Evolutionary conservation across 805 yeast species (phyloP), one percentile per base, ranked within the genome.

Genomic region (Torulaspora delbrueckii): DNA sequence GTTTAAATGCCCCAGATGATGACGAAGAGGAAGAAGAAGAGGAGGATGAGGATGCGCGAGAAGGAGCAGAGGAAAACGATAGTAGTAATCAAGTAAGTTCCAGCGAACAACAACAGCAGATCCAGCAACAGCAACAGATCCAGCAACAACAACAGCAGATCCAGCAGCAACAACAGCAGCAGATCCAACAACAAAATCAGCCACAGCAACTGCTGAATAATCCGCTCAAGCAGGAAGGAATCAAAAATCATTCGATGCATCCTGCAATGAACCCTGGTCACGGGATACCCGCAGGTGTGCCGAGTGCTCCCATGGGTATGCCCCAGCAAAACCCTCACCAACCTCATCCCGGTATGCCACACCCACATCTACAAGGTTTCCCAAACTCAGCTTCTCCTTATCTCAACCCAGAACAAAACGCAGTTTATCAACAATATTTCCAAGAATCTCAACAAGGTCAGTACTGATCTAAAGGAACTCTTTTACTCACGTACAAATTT

Each of bases 1-100:
- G 99, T 66, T 74, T 91, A 62, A 89, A 91, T 67, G 98, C 98
- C 7, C 96, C 96, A n/a, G 96, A 88, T 60, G 91, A 84, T 52
- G 80, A 81, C 8, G 71, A 77, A 55, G 82, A 78, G 28, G 85
- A 79, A 40, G 88, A 82, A 39, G 85, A 79, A 45, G 78, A 78
- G 39, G 84, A 74, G 37, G 69, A 64, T 13, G 80, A 73, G 12
- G 70, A 42, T 8, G 45, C 38, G 8, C 36, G 45, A 22, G 45
- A 42, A 7, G 45, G 63, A 27, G 59, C 48, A 13, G 69, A 58
- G 59, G 68, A 62, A 51, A 57, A 45, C 23, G 56, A 58, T 14
- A 51, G 46, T 57, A 59, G 38, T 59, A 59, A 35, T 22, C 39
- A 26, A 23, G 37, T 14, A 3, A 28, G 18, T 27, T 44, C 37